Conservation (phyloP, 2,329 filamentous ascomycete species). For the Pseudocercospora fijiensis region DNA sequence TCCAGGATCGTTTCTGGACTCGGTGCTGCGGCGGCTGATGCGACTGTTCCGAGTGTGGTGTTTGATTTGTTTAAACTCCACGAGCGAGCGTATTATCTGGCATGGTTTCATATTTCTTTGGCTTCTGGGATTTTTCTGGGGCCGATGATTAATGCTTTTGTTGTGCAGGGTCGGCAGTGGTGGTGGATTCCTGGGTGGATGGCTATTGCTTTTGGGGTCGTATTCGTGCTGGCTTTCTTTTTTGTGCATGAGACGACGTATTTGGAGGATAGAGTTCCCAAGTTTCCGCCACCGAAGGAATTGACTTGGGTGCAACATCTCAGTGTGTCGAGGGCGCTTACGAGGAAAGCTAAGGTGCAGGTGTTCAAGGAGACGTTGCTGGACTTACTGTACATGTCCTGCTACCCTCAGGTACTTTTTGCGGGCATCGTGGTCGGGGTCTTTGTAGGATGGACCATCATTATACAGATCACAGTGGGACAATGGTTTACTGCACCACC, state of each 20-base stretch:
- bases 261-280: neutral
- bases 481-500: constrained; percentile 25
- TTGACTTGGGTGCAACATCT: neutral
- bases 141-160: constrained; percentile 38
- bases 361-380: constrained; percentile 24
- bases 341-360: neutral
- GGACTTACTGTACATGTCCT: constrained; percentile 28
- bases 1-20: constrained; percentile 32
- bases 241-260: constrained; percentile 34
- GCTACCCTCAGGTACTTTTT: constrained; percentile 31
- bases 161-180: constrained; percentile 33
- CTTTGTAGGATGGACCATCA: constrained; percentile 34
- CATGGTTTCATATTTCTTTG: constrained; percentile 43
- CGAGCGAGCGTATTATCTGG: constrained; percentile 41
- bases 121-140: constrained; percentile 42
- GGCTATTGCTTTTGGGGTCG: constrained; percentile 30
- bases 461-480: constrained; percentile 30
- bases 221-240: constrained; percentile 31
- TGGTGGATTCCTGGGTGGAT: constrained; percentile 33
- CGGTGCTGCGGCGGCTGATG: constrained; percentile 40
- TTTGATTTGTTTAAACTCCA: constrained; percentile 41
- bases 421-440: constrained; percentile 26
- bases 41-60: constrained; percentile 40
- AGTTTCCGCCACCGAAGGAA: neutral
- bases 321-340: neutral